phyloP scores from a whole-genome alignment of 2,329 filamentous ascomycete genomes.

The Calycina herbarum region DNA sequence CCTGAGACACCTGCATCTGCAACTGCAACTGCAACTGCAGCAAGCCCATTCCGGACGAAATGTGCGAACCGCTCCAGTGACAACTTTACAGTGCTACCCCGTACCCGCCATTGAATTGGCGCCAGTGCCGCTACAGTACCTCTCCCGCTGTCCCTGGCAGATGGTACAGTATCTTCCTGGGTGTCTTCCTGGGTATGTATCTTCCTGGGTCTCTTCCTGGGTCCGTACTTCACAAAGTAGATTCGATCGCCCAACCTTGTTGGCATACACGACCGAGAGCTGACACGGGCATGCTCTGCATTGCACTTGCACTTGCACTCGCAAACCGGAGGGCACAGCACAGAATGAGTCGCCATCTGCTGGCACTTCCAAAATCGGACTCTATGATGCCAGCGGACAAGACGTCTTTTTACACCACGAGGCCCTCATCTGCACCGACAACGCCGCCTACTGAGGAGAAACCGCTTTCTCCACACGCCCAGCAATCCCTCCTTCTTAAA shows the following conservation, averaged over 20 bases:
- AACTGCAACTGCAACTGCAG: neutral
- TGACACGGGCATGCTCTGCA: neutral
- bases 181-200: no score
- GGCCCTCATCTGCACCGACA: neutral
- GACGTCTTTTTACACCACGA: neutral
- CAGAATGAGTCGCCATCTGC: neutral
- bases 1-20: no score
- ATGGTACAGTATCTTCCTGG: neutral
- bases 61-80: neutral
- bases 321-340: neutral
- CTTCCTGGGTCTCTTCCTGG: no score
- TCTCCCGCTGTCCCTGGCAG: neutral
- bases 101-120: neutral
- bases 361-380: no score
- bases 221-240: neutral
- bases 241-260: conserved; percentile 4
- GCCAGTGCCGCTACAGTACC: neutral
- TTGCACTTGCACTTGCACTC: neutral
- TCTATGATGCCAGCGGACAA: neutral
- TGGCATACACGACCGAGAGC: neutral
- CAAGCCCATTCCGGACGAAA: neutral
- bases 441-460: neutral
- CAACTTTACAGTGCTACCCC: neutral
- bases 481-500: neutral
- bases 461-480: neutral